Evolutionary conservation across 208 protist species (phyloP).

Genomic region (Trypanosomatidae sp.): DNA sequence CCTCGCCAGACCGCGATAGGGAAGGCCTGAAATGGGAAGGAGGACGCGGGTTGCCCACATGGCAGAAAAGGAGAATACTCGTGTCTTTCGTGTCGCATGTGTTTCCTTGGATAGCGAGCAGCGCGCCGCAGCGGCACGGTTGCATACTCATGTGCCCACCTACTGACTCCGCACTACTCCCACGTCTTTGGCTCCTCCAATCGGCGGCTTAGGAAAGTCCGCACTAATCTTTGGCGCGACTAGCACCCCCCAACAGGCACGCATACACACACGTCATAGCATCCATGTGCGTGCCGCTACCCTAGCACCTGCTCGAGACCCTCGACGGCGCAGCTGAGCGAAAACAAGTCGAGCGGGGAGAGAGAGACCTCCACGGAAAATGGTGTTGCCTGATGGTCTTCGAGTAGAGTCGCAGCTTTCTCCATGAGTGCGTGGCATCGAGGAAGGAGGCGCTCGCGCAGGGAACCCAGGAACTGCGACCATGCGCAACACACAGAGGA

Average conservation of each 20-base stretch:
- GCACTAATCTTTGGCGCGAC: not conserved
- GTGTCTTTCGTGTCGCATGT: not conserved
- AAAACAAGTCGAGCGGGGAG: constrained; percentile 22
- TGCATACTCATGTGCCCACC: not conserved
- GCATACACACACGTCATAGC: not conserved
- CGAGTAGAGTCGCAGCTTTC: not conserved
- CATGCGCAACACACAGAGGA: constrained; percentile 2
- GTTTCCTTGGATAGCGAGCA: not conserved
- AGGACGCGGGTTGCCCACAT: not conserved
- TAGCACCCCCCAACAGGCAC: not conserved
- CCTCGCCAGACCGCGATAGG: not conserved
- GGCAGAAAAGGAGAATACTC: too few species aligned
- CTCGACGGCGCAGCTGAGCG: constrained; percentile 17
- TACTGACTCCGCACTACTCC: not conserved
- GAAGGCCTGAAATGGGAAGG: not conserved
- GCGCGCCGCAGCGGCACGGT: not conserved
- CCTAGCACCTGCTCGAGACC: constrained; percentile 5
- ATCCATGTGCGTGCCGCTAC: not conserved
- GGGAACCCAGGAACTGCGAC: not conserved
- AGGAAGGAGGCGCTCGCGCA: constrained; percentile 11
- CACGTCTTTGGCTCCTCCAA: not conserved
- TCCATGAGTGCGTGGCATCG: constrained; percentile 11
- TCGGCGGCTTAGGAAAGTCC: not conserved
- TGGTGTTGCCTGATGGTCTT: not conserved
- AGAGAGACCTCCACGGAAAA: constrained; percentile 8